A percentile compares a stretch with the other conserved stretches of the same genome.
These are phyloP conservation scores for Nemania sp. DNA, from an alignment of 2,329 filamentous ascomycete species.

Conservation along the genomic window DNA sequence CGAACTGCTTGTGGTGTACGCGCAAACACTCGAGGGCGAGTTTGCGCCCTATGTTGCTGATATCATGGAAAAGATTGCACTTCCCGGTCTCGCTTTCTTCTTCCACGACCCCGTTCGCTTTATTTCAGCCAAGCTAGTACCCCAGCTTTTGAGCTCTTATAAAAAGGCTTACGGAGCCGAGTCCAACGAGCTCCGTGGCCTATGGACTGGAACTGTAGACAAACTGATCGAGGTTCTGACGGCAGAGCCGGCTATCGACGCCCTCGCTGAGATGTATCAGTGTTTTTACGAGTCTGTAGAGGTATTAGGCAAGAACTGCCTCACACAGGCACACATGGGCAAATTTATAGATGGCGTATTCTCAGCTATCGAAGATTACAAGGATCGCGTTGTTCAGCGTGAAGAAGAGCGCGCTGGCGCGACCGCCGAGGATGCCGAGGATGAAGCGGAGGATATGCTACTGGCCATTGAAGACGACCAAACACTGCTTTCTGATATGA, in stretches of 20 bases:
- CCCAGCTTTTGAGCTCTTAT: conserved; percentile 91
- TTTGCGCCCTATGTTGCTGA: conserved; percentile 93
- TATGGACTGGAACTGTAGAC: conserved; percentile 88
- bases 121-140: conserved; percentile 93
- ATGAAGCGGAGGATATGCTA: conserved; percentile 86
- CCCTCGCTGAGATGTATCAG: conserved; percentile 98
- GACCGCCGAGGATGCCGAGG: conserved; percentile 88
- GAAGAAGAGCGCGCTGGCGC: conserved; percentile 80
- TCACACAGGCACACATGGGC: conserved; percentile 82
- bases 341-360: conserved; percentile 88
- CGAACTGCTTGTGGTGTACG: conserved; percentile 96
- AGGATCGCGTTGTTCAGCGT: conserved; percentile 83
- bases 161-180: conserved; percentile 89
- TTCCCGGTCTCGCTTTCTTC: conserved; percentile 96
- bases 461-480: conserved; percentile 98
- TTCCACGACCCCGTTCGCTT: conserved; percentile 98
- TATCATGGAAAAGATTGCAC: conserved; percentile 95
- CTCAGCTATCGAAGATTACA: conserved; percentile 92
- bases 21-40: conserved; percentile 90
- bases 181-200: conserved; percentile 80
- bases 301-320: conserved; percentile 86
- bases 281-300: conserved; percentile 99
- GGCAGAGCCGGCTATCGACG: conserved; percentile 95
- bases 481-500: conserved; percentile 97
- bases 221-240: conserved; percentile 94